These are phyloP conservation scores for Candida hungchunana DNA, from an alignment of 805 yeast species.

Conservation along the genomic window DNA sequence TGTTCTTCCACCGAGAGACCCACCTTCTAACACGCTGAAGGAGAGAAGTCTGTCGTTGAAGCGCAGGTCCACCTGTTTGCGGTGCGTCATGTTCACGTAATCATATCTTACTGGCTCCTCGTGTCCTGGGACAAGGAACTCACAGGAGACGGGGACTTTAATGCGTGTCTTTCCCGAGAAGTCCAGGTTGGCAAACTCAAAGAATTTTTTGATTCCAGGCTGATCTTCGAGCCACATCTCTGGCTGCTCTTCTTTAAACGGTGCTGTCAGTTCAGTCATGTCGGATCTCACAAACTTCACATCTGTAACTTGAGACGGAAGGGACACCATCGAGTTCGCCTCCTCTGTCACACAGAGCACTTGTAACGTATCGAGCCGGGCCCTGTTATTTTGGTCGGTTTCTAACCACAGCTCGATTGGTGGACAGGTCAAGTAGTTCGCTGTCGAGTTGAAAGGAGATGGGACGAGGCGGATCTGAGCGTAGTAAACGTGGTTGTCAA, in stretches of 20 bases:
- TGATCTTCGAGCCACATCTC: conserved; percentile 30
- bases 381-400: conserved; percentile 32
- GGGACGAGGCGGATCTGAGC: conserved; percentile 46
- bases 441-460: conserved; percentile 32
- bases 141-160: conserved; percentile 36
- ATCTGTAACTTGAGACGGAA: conserved; percentile 41
- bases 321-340: conserved; percentile 35
- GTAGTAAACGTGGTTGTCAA: conserved; percentile 30
- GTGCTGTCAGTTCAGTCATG: too few relatives aligned
- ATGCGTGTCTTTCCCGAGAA: conserved; percentile 36
- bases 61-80: conserved; percentile 42
- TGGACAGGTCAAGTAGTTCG: conserved; percentile 35
- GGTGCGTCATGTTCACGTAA: conserved; percentile 39
- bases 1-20: conserved; percentile 50
- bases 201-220: conserved; percentile 40
- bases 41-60: conserved; percentile 35
- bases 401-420: conserved; percentile 56
- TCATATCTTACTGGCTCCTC: conserved; percentile 40
- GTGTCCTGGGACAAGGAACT: conserved; percentile 31
- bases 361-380: conserved; percentile 32
- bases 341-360: conserved; percentile 45
- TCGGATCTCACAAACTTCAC: conserved; percentile 33
- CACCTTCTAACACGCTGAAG: conserved; percentile 50
- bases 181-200: conserved; percentile 34
- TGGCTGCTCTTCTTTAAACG: conserved; percentile 16